Conservation (phyloP, 345 rosid genomes). For the Eucalyptus sideroxylon region DNA sequence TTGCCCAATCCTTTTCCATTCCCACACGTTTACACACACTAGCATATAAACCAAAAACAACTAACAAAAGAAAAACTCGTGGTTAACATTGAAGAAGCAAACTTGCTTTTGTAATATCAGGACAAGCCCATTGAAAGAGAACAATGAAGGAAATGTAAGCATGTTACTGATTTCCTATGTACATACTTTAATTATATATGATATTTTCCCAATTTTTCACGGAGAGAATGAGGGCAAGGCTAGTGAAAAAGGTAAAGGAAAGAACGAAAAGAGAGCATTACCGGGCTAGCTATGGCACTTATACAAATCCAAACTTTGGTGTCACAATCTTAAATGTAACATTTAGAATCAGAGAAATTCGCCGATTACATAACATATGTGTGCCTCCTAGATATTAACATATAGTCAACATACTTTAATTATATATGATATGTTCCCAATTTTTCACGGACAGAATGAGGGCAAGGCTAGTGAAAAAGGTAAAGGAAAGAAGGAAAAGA, state of each 20-base stretch:
- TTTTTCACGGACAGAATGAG: neutral
- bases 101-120: neutral
- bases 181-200: neutral
- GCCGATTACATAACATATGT: neutral
- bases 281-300: neutral
- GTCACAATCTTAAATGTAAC: neutral
- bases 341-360: neutral
- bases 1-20: too few relatives aligned
- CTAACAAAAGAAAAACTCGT: too few relatives aligned
- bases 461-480: neutral
- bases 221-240: neutral
- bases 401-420: neutral
- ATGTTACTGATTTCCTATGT: neutral
- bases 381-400: neutral
- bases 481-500: neutral
- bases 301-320: neutral
- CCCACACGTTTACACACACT: too few relatives aligned
- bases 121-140: neutral
- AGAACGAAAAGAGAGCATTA: neutral
- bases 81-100: too few relatives aligned
- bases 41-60: too few relatives aligned
- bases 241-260: neutral
- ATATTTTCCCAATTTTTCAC: neutral
- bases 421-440: neutral
- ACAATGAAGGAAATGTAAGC: neutral